Base-by-base conservation (phyloP, 2,329 filamentous ascomycete genomes). In the Xylariomycetidae sp. region DNA sequence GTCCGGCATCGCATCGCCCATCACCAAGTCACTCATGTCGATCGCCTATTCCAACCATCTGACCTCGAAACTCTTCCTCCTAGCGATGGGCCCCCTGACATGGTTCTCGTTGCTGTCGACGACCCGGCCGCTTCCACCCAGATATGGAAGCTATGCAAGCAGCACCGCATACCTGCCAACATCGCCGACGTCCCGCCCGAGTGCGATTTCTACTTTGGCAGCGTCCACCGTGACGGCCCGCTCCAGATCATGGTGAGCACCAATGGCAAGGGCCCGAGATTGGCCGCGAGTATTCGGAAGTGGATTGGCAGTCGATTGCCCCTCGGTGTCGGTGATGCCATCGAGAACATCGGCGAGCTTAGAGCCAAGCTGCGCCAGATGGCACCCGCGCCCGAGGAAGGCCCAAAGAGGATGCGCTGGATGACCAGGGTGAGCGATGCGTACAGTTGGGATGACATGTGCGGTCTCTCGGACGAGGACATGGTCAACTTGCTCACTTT, bases 191-290 rank as follows among this genome's bases (percentile, higher is more conserved):
- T 98, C 4, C 92, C 92, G 0, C 77, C 88, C 1, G 92, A 98
- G 61, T 98, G 92, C 62, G 92, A 98, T 56, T 98, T 98, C 58
- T 98, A 96, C 70, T 98, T 98, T 65, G 92, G 92, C 42, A 92
- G 85, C 57, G 82, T 96, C 25, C 87, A 98, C 63, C 82, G 92
- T 31, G 92, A 98, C 58, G 92, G 92, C 0, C 92, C 92, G 5
- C 64, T 98, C 40, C 92, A 98, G 67, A 83, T 98, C 53, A 98
- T 98, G 92, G 90, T 98, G 49, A 94, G 86, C 66, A 98, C 92
- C 22, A 98, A 97, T 58, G 92, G 92, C 33, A 96, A 95, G 57
- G 92, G 92, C 0, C 92, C 92, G 0, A 82, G 90, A 56, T 66
- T 98, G 44, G 92, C 92, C 8, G 90, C 87, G 47, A 81, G 89